Evolutionary conservation across 2,329 filamentous ascomycete species (phyloP).

Genomic region (Neonectria hederae): DNA sequence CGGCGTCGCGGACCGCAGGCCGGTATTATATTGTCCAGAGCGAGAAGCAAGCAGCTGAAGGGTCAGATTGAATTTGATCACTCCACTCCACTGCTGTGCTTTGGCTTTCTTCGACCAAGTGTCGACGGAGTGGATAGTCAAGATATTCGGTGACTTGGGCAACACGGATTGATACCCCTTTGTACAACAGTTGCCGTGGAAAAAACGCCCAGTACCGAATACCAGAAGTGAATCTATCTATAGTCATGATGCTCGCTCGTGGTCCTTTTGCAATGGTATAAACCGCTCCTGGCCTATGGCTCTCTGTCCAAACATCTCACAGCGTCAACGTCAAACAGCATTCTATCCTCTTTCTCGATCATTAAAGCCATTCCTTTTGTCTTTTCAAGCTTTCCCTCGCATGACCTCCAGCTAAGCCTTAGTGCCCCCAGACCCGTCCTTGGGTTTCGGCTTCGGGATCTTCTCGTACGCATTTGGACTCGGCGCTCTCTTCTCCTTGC

Average conservation of each 20-base stretch:
- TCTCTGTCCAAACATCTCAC: background rate
- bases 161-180: constrained; percentile 29
- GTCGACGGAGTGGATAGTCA: background rate
- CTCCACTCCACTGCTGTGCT: background rate
- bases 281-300: background rate
- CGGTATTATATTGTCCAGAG: constrained; percentile 82
- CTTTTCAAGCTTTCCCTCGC: background rate
- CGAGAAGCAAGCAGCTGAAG: constrained; percentile 49
- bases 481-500: constrained; percentile 58
- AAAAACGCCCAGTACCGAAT: constrained; percentile 1
- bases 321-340: constrained; percentile 2
- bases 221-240: constrained; percentile 11
- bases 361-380: constrained; percentile 15
- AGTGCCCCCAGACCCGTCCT: constrained; percentile 37
- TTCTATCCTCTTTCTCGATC: constrained; percentile 19
- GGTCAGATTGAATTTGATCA: constrained; percentile 21
- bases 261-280: constrained; percentile 9
- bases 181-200: constrained; percentile 12
- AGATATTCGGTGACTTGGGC: background rate
- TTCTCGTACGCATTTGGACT: constrained; percentile 88
- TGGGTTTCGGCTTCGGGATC: constrained; percentile 62
- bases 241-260: constrained; percentile 20
- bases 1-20: constrained; percentile 72
- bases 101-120: constrained; percentile 7
- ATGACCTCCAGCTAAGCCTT: constrained; percentile 33